Base-by-base conservation (phyloP, 2,329 filamentous ascomycete genomes). In the Bipolaris bicolor region DNA sequence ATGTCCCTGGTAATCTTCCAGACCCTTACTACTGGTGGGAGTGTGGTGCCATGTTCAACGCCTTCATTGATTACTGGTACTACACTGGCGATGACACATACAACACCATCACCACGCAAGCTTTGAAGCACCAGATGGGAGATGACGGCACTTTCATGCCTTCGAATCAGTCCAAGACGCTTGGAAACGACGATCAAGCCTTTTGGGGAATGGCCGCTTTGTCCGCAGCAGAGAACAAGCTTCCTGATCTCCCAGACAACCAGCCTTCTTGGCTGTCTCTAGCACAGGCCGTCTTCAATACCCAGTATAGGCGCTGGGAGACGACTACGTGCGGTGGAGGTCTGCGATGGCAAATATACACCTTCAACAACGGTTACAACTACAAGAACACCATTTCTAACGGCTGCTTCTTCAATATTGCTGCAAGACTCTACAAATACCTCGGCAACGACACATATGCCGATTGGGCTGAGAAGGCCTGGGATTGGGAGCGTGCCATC, bases 341-440 rank as follows among this genome's bases (percentile, higher is more conserved):
- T 5, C 79, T 95, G 48, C 82, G 85, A 52, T 94, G 90, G 90
- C 91, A 96, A 79, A 92, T 96, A 65, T 93, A 88, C 72, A 77
- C 83, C 3, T 86, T 84, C 68, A 94, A 96, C 74, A 88, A 73
- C 31, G 92, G 92, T 16, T 88, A 92, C 73, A 83, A 86, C 67
- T 95, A 96, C 83, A 95, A 92, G 76, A 94, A 94, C 78, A 84
- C 87, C 20, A 86, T 93, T 65, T 88, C 88, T 61, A 95, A 95
- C 75, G 91, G 90, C 34, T 88, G 88, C 29, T 88, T 96, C 75
- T 93, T 96, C 77, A 89, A 94, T 75, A 83, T 96, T 26, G 88
- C 90, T 3, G 88, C 91, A 0, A 88, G 91, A 24, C 82, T 94
- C 9, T 89, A 87, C 37, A 86, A 89, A 52, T 87, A 86, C 55